phyloP scores from a whole-genome alignment of 2,329 filamentous ascomycete genomes.

The Alternaria sp. region DNA sequence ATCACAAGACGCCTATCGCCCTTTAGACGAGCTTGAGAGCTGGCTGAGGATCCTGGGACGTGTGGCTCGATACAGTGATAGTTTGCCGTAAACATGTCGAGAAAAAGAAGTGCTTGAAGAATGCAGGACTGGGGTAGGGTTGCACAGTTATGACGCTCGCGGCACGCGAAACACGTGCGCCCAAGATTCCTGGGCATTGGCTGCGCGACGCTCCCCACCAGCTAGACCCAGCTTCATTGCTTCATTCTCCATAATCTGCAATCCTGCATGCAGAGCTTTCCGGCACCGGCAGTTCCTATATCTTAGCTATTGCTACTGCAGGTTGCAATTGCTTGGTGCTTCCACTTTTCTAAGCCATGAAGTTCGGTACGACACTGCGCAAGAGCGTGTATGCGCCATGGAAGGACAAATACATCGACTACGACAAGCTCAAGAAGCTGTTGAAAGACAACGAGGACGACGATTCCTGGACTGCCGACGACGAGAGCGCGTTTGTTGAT shows the following conservation, averaged over 20 bases:
- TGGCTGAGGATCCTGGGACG: background rate
- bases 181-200: slow-evolving; percentile 19
- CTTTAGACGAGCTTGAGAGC: rapidly evolving
- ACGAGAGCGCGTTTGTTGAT: slow-evolving; percentile 93
- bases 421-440: slow-evolving; percentile 88
- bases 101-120: background rate
- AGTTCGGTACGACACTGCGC: slow-evolving; percentile 89
- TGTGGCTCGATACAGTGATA: rapidly evolving
- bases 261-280: slow-evolving; percentile 22
- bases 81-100: background rate
- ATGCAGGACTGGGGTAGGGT: slow-evolving; percentile 3
- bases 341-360: slow-evolving; percentile 66
- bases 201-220: slow-evolving; percentile 16
- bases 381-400: slow-evolving; percentile 84
- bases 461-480: slow-evolving; percentile 85
- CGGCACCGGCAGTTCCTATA: slow-evolving; percentile 4
- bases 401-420: slow-evolving; percentile 95
- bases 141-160: slow-evolving; percentile 15
- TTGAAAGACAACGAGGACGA: slow-evolving; percentile 75
- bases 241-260: background rate
- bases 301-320: slow-evolving; percentile 5
- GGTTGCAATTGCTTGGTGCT: slow-evolving; percentile 3
- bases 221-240: slow-evolving; percentile 12
- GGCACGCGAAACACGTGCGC: slow-evolving; percentile 14
- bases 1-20: rapidly evolving